phyloP scores from a whole-genome alignment of 2,329 filamentous ascomycete species.

The Lachnellula subtilissima region DNA sequence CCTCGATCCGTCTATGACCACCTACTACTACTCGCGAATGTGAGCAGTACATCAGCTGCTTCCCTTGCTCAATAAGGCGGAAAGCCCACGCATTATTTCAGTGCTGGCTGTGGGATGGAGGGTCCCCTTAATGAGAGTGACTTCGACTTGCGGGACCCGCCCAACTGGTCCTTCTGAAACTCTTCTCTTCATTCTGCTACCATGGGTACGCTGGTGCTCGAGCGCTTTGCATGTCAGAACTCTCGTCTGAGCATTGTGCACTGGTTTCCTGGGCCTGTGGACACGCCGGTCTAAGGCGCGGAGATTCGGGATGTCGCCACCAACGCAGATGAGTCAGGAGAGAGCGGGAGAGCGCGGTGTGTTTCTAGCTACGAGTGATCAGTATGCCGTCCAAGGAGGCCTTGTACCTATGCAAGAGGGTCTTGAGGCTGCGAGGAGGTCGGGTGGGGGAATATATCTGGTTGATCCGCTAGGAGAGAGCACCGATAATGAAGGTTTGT shows the following conservation, averaged over 20 bases:
- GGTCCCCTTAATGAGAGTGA: constrained; percentile 39
- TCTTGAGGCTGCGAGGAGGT: constrained; percentile 27
- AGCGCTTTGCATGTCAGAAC: constrained; percentile 40
- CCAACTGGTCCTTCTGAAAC: constrained; percentile 31
- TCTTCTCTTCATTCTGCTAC: constrained; percentile 41
- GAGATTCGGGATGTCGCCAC: not conserved
- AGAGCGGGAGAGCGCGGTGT: constrained; percentile 32
- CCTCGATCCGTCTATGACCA: constrained; percentile 43
- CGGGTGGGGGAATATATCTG: constrained; percentile 33
- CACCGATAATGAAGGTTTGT: constrained; percentile 11
- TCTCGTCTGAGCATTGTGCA: constrained; percentile 37
- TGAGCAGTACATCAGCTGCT: constrained; percentile 51
- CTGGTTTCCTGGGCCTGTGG: constrained; percentile 32
- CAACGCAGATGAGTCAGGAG: constrained; percentile 16
- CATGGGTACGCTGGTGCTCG: constrained; percentile 43
- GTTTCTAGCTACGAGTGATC: constrained; percentile 32
- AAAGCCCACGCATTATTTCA: constrained; percentile 45
- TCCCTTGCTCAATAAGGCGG: constrained; percentile 42
- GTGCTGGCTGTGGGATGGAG: constrained; percentile 46
- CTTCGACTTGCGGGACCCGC: constrained; percentile 32
- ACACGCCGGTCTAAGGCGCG: constrained; percentile 17
- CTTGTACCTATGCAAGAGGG: constrained; percentile 12
- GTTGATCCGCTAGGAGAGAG: constrained; percentile 30
- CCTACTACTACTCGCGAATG: constrained; percentile 51
- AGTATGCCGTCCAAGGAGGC: constrained; percentile 18